These are phyloP conservation scores for Exophiala bonariae DNA, from an alignment of 2,329 filamentous ascomycete genomes.

Conservation along the genomic window DNA sequence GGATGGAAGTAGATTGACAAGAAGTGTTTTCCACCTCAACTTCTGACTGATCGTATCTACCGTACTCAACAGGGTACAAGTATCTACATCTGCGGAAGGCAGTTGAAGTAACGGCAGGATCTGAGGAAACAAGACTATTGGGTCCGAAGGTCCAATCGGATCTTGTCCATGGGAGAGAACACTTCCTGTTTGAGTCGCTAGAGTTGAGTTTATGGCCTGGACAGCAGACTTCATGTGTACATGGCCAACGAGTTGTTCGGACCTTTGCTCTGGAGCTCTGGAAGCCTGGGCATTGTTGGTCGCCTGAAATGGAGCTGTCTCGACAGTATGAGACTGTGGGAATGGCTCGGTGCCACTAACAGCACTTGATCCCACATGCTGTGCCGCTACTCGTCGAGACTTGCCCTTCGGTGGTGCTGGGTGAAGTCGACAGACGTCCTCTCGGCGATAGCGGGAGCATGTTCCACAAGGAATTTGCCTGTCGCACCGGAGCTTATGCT, in stretches of 20 bases:
- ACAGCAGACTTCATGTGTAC: conserved; percentile 7
- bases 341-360: too few relatives aligned
- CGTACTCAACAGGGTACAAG: neutral
- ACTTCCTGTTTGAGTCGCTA: too few relatives aligned
- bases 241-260: neutral
- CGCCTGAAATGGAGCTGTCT: too few relatives aligned
- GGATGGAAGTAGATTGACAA: conserved; percentile 24
- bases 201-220: conserved; percentile 1
- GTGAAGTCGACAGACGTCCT: conserved; percentile 33
- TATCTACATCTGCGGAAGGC: neutral
- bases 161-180: neutral
- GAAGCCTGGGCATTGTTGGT: too few relatives aligned
- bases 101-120: conserved; percentile 5
- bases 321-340: too few relatives aligned
- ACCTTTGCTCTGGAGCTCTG: too few relatives aligned
- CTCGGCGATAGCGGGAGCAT: conserved; percentile 33
- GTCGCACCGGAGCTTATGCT: conserved; percentile 36
- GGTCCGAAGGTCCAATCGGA: neutral
- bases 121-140: conserved; percentile 1
- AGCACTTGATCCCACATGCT: neutral
- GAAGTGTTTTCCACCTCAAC: conserved; percentile 27
- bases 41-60: conserved; percentile 11
- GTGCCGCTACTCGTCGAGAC: neutral
- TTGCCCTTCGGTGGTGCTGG: conserved; percentile 26
- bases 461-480: conserved; percentile 34